Percentiles rank a stretch among this genome's conserved stretches.
phyloP scores from a whole-genome alignment of 2,329 filamentous ascomycete genomes.

The Fusarium tupiense region DNA sequence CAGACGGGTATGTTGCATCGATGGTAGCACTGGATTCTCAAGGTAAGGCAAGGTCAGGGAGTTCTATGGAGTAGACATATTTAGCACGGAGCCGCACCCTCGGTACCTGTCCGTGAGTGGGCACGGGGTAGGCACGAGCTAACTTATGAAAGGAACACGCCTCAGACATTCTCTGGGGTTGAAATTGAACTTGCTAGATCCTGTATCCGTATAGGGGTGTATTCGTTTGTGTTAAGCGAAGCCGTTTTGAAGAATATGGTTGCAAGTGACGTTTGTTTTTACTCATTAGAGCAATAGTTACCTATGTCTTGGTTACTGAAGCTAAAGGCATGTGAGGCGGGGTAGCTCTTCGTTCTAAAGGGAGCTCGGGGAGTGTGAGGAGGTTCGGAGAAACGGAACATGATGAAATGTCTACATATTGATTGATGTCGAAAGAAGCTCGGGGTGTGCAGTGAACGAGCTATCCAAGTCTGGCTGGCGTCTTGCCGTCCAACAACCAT shows the following conservation, averaged over 20 bases:
- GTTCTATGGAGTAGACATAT: slow-evolving; percentile 19
- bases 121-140: slow-evolving; percentile 8
- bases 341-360: slow-evolving; percentile 1
- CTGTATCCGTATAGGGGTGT: slow-evolving; percentile 8
- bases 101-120: slow-evolving; percentile 39
- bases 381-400: slow-evolving; percentile 23
- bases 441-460: slow-evolving; percentile 8
- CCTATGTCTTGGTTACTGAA: slow-evolving; percentile 3
- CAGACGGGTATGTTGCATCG: slow-evolving; percentile 3
- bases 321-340: slow-evolving; percentile 27
- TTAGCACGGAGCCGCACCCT: slow-evolving; percentile 38
- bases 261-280: neutral
- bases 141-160: neutral
- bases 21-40: neutral
- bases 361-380: slow-evolving; percentile 20
- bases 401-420: slow-evolving; percentile 2
- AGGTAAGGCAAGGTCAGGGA: slow-evolving; percentile 1
- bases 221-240: neutral
- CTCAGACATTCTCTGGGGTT: slow-evolving; percentile 5
- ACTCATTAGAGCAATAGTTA: slow-evolving; percentile 10
- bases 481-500: neutral
- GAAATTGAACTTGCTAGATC: slow-evolving; percentile 6
- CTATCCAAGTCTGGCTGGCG: slow-evolving; percentile 6
- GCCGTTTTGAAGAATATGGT: neutral
- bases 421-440: slow-evolving; percentile 4